Evolutionary conservation across 176 grass and related monocot genomes (phyloP).

Genomic region (Echinochloa phyllopogon): DNA sequence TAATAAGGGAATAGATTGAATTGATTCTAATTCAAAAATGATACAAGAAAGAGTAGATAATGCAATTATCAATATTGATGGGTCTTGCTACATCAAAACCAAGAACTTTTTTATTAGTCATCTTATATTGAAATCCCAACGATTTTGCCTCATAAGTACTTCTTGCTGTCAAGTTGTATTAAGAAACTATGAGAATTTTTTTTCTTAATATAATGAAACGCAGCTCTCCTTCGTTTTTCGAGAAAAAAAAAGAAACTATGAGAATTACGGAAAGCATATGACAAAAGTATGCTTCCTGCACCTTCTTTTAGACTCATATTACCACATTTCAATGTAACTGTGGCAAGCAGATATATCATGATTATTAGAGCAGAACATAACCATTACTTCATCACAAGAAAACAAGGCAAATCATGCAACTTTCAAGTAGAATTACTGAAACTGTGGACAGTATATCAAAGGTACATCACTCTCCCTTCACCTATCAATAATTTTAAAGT

Average conservation of each 20-base stretch:
- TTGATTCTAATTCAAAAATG: neutral
- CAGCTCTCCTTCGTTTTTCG: too few species aligned
- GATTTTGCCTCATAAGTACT: neutral
- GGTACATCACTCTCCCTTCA: neutral
- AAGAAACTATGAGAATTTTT: neutral
- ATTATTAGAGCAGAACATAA: neutral
- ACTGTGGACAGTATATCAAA: neutral
- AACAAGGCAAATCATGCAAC: slow-evolving; percentile 5
- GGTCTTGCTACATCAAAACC: neutral
- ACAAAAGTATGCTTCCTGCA: neutral
- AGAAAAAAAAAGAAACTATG: neutral
- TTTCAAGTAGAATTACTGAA: neutral
- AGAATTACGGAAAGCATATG: neutral
- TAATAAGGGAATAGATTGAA: neutral
- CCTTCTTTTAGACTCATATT: neutral
- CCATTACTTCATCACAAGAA: slow-evolving; percentile 5
- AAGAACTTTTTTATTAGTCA: neutral
- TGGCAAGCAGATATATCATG: neutral
- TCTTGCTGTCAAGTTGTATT: neutral
- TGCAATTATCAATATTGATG: neutral
- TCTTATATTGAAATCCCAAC: neutral
- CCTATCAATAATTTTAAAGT: neutral
- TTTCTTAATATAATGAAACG: too few species aligned
- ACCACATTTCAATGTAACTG: slow-evolving; percentile 19
- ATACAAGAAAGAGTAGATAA: neutral